Evolutionary conservation across 163 green algal species (phyloP), one percentile per base, ranked within the genome.

Genomic region (Scenedesmus sp.): DNA sequence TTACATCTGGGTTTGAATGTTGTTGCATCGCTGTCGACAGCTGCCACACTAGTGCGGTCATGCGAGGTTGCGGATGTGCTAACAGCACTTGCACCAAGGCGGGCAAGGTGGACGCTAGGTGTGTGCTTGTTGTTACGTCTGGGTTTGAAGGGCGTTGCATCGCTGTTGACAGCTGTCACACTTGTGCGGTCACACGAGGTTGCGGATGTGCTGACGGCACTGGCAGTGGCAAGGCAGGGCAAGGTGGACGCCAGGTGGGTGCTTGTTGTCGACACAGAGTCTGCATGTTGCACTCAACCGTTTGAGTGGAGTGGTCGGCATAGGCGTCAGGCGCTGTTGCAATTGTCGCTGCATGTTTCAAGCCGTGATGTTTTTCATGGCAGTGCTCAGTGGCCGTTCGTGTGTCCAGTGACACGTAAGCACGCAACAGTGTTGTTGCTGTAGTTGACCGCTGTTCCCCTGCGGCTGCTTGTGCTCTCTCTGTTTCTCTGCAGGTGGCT

Each of bases 221-320:
- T 88, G 34, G 88, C 88, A 34, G 54, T 46, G 18, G 81, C 81
- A 20, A 23, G 70, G 2, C 26, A 46, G 10, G 81, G 54, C 3
- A 60, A 70, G 77, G 59, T 81, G 15, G 88, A 92, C 62, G 57
- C 7, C 10, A 73, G 79, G 88, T 91, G 82, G 10, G 86, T 12
- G 34, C 7, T 66, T 66, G 66, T 52, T 56, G 76, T 57, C 8
- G 73, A 34, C 7, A 82, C 62, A 70, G 62, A 70, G 13, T 70
- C 10, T 70, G 62, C 62, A 70, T 70, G 62, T 70, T 46, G 34
- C 34, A 46, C 34, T 46, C 34, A 46, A 46, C 34, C 34, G 34
- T 46, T 46, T 46, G 34, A 46, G 34, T 46, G 34, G 34, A 46
- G 34, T 46, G 34, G 34, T 46, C 34, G 34, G 34, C 34, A 46